Percentiles rank a stretch among this genome's conserved stretches.
Conservation (phyloP, 1,284 basidiomycete species). For the Prillingera fragicola region DNA sequence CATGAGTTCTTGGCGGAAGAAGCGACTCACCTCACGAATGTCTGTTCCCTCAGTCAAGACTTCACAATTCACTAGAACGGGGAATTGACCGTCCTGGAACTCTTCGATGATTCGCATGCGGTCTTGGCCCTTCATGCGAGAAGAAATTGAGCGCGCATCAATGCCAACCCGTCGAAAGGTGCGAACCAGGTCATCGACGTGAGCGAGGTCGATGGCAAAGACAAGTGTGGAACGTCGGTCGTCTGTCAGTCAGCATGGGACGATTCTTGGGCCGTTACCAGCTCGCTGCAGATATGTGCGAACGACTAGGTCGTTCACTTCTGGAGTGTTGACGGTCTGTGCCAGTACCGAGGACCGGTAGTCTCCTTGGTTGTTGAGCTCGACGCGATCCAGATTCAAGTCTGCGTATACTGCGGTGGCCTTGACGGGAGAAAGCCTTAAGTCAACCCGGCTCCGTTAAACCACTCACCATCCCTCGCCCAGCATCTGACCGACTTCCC, state of each 20-base stretch:
- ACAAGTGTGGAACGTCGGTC: slow-evolving; percentile 77
- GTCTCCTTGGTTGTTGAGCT: slow-evolving; percentile 64
- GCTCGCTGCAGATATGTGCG: slow-evolving; percentile 76
- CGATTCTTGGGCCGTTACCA: slow-evolving; percentile 47
- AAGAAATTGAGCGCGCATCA: slow-evolving; percentile 77
- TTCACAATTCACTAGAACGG: slow-evolving; percentile 88
- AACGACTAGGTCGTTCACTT: slow-evolving; percentile 70
- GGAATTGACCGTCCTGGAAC: slow-evolving; percentile 69
- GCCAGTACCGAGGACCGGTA: slow-evolving; percentile 71
- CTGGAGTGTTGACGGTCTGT: slow-evolving; percentile 68
- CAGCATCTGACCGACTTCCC: slow-evolving; percentile 90
- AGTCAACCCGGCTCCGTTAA: background rate
- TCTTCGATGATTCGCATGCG: slow-evolving; percentile 61
- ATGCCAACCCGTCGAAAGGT: slow-evolving; percentile 70
- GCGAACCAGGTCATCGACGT: slow-evolving; percentile 71
- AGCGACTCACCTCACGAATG: slow-evolving; percentile 61
- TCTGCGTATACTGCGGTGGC: slow-evolving; percentile 74
- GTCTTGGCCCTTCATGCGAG: slow-evolving; percentile 62
- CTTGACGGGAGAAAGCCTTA: slow-evolving; percentile 74
- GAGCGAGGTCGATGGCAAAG: slow-evolving; percentile 81
- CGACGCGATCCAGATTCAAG: slow-evolving; percentile 64
- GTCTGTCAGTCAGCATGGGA: slow-evolving; percentile 40
- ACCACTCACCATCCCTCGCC: slow-evolving; percentile 71
- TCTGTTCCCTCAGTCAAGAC: slow-evolving; percentile 89
- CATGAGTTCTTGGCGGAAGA: slow-evolving; percentile 16